Conservation (phyloP, 768 basidiomycete genomes). For the Rhizopogon sp. region DNA sequence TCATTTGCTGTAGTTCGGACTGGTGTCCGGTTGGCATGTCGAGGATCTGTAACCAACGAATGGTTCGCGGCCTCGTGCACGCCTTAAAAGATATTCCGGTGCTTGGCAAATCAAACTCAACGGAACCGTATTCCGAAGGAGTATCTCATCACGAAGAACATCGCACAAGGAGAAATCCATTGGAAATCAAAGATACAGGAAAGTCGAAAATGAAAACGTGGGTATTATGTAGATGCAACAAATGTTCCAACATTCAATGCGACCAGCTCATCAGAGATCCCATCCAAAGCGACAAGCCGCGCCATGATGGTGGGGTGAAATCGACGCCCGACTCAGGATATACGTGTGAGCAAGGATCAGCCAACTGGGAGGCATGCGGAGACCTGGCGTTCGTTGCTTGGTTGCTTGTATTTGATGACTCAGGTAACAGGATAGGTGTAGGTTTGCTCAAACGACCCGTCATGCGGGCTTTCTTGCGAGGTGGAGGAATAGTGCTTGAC, state of each 20-base stretch:
- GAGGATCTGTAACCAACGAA: neutral
- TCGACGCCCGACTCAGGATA: slow-evolving; percentile 5
- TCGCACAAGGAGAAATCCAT: neutral
- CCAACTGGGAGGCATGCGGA: neutral
- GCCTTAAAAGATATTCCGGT: neutral
- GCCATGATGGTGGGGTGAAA: slow-evolving; percentile 27
- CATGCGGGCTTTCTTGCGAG: slow-evolving; percentile 20
- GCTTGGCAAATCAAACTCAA: neutral
- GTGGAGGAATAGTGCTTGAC: neutral
- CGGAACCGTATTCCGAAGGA: neutral
- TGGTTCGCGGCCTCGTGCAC: neutral
- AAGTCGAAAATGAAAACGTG: neutral
- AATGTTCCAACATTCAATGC: slow-evolving; percentile 9
- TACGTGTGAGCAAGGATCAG: neutral
- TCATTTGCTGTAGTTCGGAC: slow-evolving; percentile 12
- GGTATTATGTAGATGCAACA: neutral
- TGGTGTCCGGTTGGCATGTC: neutral
- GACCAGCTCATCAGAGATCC: slow-evolving; percentile 27
- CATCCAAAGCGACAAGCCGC: slow-evolving; percentile 26
- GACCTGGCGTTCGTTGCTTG: neutral
- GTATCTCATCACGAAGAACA: too few species aligned
- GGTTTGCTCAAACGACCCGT: slow-evolving; percentile 4
- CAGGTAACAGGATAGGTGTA: neutral
- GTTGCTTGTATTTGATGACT: neutral
- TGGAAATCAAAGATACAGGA: neutral